Percentiles rank a stretch among this genome's conserved stretches.
phyloP scores from a whole-genome alignment of 768 basidiomycete genomes.

The Termitomyces sp. region DNA sequence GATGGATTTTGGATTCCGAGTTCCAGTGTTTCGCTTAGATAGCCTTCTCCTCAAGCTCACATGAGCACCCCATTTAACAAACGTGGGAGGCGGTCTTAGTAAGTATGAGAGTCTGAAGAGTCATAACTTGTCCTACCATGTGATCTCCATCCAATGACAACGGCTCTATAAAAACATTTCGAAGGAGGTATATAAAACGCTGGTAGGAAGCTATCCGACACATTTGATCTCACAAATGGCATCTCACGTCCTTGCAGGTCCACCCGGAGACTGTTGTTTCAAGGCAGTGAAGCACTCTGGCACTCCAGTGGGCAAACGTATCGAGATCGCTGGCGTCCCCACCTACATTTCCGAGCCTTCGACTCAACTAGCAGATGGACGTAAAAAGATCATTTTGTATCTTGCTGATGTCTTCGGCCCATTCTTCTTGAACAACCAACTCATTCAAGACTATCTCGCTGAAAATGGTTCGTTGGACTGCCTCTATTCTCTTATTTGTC shows the following conservation, averaged over 20 bases:
- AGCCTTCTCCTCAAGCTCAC: too few relatives aligned
- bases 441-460: slow-evolving; percentile 65
- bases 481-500: not conserved
- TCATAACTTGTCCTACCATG: too few relatives aligned
- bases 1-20: too few relatives aligned
- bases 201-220: not conserved
- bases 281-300: slow-evolving; percentile 51
- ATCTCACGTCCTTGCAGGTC: slow-evolving; percentile 36
- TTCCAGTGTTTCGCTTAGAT: too few relatives aligned
- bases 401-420: slow-evolving; percentile 61
- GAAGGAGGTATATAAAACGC: not conserved
- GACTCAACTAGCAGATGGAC: slow-evolving; percentile 6
- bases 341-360: slow-evolving; percentile 56
- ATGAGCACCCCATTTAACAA: not conserved
- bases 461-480: slow-evolving; percentile 40
- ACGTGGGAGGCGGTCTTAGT: not conserved
- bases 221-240: not conserved
- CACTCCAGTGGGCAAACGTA: slow-evolving; percentile 38
- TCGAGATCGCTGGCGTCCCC: slow-evolving; percentile 38
- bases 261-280: slow-evolving; percentile 52
- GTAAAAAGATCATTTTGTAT: slow-evolving; percentile 51
- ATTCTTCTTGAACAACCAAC: slow-evolving; percentile 53
- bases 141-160: not conserved
- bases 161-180: not conserved
- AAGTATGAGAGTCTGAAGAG: not conserved